Percentiles rank a stretch among this genome's conserved stretches.
These are phyloP conservation scores for Debaryomyces subglobosus DNA, from an alignment of 1,139 yeast genomes.

Conservation along the genomic window DNA sequence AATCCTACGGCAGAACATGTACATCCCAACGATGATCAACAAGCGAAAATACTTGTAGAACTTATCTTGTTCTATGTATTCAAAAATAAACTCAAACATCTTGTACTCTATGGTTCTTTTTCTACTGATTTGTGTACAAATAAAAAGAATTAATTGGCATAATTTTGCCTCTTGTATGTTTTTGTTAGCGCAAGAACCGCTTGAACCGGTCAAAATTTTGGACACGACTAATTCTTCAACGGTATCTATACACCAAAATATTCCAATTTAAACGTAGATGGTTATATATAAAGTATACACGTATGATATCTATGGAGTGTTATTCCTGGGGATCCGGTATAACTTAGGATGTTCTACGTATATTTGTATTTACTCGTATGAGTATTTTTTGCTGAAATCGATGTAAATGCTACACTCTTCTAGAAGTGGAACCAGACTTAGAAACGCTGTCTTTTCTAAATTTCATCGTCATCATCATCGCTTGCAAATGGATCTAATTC, in stretches of 20 bases:
- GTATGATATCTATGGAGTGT: background rate
- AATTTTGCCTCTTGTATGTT: background rate
- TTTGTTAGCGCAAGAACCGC: conserved; percentile 6
- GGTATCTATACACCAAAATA: background rate
- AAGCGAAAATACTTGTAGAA: conserved; percentile 44
- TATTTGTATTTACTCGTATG: background rate
- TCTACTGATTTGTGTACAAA: background rate
- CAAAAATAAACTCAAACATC: conserved; percentile 40
- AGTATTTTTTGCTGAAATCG: background rate
- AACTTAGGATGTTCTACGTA: background rate
- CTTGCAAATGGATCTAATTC: conserved; percentile 45
- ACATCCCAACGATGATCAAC: conserved; percentile 35
- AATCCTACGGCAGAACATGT: conserved; percentile 39
- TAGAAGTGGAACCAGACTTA: background rate
- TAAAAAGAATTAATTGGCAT: background rate
- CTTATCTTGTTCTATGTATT: conserved; percentile 38
- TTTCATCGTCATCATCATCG: conserved; percentile 36
- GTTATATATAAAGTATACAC: background rate
- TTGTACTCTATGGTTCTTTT: background rate
- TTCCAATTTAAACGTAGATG: background rate
- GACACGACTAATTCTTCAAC: conserved; percentile 4
- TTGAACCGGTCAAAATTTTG: conserved; percentile 4
- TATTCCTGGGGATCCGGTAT: background rate
- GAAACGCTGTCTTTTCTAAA: background rate
- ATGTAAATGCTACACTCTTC: background rate